Evolutionary conservation across 78 protist genomes (phyloP).

Genomic region (Creolimax fragrantissima): DNA sequence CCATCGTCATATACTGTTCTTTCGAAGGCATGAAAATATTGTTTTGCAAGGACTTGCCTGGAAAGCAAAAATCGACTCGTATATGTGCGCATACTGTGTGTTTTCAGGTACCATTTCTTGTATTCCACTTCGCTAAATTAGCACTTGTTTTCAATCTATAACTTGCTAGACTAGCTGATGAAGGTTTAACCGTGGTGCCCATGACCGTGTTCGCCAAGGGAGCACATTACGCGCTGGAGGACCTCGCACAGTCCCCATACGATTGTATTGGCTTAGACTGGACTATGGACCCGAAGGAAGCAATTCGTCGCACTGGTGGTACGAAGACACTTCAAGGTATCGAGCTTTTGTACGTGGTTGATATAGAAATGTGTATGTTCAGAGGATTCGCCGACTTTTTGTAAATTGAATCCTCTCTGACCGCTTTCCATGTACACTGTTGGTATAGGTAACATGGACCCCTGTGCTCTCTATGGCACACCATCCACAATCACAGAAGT

Average conservation of each 20-base stretch:
- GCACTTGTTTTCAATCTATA: too few species aligned
- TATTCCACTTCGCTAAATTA: too few species aligned
- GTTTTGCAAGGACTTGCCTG: too few species aligned
- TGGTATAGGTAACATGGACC: constrained; percentile 84
- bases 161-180: constrained; percentile 15
- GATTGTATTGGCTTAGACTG: constrained; percentile 69
- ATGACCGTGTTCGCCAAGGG: constrained; percentile 62
- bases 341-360: too few species aligned
- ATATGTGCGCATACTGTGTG: too few species aligned
- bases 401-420: too few species aligned
- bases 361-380: too few species aligned
- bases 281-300: constrained; percentile 46
- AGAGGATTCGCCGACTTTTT: constrained; percentile 29
- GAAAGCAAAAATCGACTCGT: too few species aligned
- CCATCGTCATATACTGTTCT: too few species aligned
- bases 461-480: constrained; percentile 51
- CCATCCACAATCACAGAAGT: constrained; percentile 17
- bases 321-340: background rate
- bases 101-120: too few species aligned
- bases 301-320: constrained; percentile 23
- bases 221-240: constrained; percentile 24
- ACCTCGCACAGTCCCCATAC: constrained; percentile 13
- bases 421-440: too few species aligned
- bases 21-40: too few species aligned
- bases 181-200: constrained; percentile 46